A percentile compares a stretch with the other conserved stretches of the same genome.
Evolutionary conservation across 1,284 basidiomycete genomes (phyloP).

Genomic region (Boletus hoseneyae): DNA sequence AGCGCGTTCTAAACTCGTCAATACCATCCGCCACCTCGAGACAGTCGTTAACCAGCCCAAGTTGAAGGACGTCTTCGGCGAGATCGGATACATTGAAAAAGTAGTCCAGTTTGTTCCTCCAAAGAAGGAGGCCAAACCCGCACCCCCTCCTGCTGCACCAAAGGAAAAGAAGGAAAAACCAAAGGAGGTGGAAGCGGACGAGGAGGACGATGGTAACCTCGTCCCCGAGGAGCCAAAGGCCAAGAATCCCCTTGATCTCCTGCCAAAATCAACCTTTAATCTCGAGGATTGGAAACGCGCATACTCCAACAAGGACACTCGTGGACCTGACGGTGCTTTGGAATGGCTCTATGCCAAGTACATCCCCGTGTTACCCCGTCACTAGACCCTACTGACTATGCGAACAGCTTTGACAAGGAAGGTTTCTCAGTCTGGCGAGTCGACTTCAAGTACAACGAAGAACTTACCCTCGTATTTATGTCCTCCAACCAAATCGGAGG

Average conservation of each 20-base stretch:
- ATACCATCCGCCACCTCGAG: constrained; percentile 81
- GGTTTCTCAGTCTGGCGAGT: constrained; percentile 93
- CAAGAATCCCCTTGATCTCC: constrained; percentile 92
- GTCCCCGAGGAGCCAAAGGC: constrained; percentile 67
- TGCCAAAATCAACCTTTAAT: constrained; percentile 91
- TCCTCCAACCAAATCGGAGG: constrained; percentile 88
- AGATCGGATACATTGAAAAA: constrained; percentile 67
- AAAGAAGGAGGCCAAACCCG: constrained; percentile 57
- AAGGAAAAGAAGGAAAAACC: constrained; percentile 58
- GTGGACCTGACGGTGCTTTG: constrained; percentile 66
- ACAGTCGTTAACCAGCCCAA: constrained; percentile 82
- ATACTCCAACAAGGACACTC: constrained; percentile 97
- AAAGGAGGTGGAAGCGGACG: constrained; percentile 58
- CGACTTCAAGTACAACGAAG: constrained; percentile 97
- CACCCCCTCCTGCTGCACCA: constrained; percentile 40
- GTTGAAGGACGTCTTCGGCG: constrained; percentile 65
- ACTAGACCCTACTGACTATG: constrained; percentile 25
- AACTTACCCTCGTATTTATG: constrained; percentile 93
- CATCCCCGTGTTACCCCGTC: constrained; percentile 22
- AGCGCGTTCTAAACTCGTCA: constrained; percentile 66
- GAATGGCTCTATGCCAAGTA: constrained; percentile 93
- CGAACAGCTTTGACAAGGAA: constrained; percentile 77
- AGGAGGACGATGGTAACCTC: constrained; percentile 66
- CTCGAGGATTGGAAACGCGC: constrained; percentile 98
- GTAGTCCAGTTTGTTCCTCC: constrained; percentile 71